Evolutionary conservation across 2,329 filamentous ascomycete genomes (phyloP), one percentile per base, ranked within the genome.

Genomic region (Colletotrichum sp.): DNA sequence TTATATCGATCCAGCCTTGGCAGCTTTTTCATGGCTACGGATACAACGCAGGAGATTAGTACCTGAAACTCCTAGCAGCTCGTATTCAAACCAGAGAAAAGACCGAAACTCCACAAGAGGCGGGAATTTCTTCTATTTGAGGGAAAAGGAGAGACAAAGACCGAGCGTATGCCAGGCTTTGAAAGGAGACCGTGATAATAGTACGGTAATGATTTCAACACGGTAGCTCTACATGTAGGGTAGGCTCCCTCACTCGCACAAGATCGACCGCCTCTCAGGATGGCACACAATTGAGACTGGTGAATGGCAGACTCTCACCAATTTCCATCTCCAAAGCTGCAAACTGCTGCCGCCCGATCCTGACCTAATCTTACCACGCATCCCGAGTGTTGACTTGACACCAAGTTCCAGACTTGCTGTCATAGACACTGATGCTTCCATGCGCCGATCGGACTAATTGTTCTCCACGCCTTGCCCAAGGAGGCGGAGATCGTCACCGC

Each of bases 1-100:
- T 65, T 76, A 64, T 68, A 68, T 65, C 59, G 21, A 52, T 36
- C 62, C 39, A 9, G 30, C 24, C 70, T 69, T 73, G 73, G 73
- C 73, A 28, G 16, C 18, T 36, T 21, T 52, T 68, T 21, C 44
- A 52, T 21, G 44, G 44, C 44, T 28, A 52, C n/a, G 16, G 10
- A 59, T 65, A 59, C 64, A 30, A 52, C 44, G 16, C 26, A 52
- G 64, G 59, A 69, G 39, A 68, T 39, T 68, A n/a, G 15, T 6
- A 68, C 73, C 70, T 65, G 64, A 52, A 60, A 66, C 30, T 36
- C 34, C 30, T 24, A 15, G 32, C 18, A 7, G 18, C 39, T 73
- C 64, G 49, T 73, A 65, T 76, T 66, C 34, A 10, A 65, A 28
- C 8, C 28, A 28, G 28, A 18, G 12, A 21, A 63, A 16, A 59